Percentiles rank a stretch among this genome's conserved stretches.
Evolutionary conservation across 1,284 basidiomycete genomes (phyloP).

Genomic region (Rhodotorula sp.): DNA sequence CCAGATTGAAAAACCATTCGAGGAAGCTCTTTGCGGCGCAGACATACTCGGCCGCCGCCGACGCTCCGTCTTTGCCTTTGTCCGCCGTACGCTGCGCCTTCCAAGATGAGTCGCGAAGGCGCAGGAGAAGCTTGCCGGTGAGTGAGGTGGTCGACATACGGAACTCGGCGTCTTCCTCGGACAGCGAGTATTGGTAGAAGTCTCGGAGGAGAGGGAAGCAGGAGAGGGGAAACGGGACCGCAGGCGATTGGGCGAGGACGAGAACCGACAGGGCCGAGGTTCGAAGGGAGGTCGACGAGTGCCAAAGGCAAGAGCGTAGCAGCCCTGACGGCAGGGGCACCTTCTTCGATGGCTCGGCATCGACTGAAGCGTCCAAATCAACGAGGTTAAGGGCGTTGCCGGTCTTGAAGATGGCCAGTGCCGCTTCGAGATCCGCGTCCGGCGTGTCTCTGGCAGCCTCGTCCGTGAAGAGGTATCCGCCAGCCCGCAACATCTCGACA

Average conservation of each 20-base stretch:
- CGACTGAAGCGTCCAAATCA: constrained; percentile 9
- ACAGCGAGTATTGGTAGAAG: constrained; percentile 34
- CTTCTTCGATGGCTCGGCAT: constrained; percentile 3
- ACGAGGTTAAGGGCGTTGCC: constrained; percentile 35
- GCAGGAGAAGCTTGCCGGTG: constrained; percentile 35
- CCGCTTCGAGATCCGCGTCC: constrained; percentile 26
- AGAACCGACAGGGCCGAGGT: constrained; percentile 37
- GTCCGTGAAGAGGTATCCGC: constrained; percentile 11
- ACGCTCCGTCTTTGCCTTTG: constrained; percentile 18
- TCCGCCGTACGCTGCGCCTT: constrained; percentile 22
- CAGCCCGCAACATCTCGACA: constrained; percentile 10
- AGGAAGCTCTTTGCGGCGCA: constrained; percentile 18
- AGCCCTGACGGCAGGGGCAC: constrained; percentile 15
- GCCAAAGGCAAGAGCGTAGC: constrained; percentile 18
- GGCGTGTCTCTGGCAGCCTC: not conserved
- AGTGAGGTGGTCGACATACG: constrained; percentile 25
- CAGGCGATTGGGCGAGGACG: constrained; percentile 24
- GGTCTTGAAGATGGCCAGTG: constrained; percentile 30
- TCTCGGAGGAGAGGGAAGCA: constrained; percentile 26
- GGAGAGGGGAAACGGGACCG: constrained; percentile 15
- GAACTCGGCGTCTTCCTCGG: constrained; percentile 38
- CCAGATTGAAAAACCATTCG: constrained; percentile 20
- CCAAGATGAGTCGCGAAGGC: constrained; percentile 35
- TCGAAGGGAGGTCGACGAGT: constrained; percentile 28
- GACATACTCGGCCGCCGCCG: constrained; percentile 20